phyloP scores from a whole-genome alignment of 163 green algal species.

The Prototheca stagnorum region DNA sequence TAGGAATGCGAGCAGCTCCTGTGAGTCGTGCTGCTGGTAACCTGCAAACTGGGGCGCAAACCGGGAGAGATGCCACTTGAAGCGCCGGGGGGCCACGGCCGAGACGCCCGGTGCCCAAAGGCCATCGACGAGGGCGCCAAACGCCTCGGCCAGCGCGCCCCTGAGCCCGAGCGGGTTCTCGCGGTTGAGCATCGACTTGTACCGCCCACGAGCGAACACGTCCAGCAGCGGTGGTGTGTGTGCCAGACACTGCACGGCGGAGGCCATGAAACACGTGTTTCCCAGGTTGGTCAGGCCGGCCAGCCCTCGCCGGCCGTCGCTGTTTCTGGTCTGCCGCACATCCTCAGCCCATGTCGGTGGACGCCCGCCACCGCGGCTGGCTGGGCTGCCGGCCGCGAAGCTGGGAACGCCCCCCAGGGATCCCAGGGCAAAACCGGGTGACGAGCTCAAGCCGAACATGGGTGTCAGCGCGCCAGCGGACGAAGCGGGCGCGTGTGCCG shows the following conservation, averaged over 20 bases:
- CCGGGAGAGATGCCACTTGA: conserved; percentile 69
- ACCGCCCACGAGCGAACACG: conserved; percentile 36
- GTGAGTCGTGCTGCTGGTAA: conserved; percentile 89
- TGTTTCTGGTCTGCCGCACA: conserved; percentile 49
- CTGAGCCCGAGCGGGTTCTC: conserved; percentile 76
- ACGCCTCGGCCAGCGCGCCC: conserved; percentile 75
- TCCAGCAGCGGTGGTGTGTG: conserved; percentile 16
- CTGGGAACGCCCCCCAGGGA: conserved; percentile 7
- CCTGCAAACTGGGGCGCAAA: conserved; percentile 86
- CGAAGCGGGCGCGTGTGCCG: no score
- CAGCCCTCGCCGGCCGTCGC: conserved; percentile 51
- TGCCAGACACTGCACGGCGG: conserved; percentile 7
- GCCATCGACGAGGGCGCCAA: conserved; percentile 63
- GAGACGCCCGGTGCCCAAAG: conserved; percentile 58
- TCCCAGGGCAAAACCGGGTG: no score
- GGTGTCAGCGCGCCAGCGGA: no score
- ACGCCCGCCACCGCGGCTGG: conserved; percentile 54
- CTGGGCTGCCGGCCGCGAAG: no score
- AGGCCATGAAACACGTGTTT: conserved; percentile 51
- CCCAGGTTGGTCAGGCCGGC: conserved; percentile 81
- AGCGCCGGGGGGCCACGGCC: conserved; percentile 54
- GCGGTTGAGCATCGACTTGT: conserved; percentile 59
- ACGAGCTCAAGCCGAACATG: background rate
- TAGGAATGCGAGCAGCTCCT: conserved; percentile 90
- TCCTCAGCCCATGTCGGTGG: conserved; percentile 59